Percentiles rank a stretch among this genome's conserved stretches.
Evolutionary conservation across 164 flowering plant species (phyloP).

Genomic region (Vitis rotundifolia): DNA sequence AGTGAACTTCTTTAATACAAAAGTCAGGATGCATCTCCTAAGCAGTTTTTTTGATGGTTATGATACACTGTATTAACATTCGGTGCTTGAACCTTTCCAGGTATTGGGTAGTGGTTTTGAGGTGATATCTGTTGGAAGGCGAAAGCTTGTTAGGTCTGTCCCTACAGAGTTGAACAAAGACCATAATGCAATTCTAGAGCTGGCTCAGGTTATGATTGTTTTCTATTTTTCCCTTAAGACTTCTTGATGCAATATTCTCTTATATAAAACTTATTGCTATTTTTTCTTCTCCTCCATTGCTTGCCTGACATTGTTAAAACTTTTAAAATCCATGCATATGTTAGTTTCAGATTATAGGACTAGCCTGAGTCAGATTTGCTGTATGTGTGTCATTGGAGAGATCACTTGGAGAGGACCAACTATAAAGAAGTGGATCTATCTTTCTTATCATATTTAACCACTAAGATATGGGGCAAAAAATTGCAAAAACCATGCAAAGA

Average conservation of each 20-base stretch:
- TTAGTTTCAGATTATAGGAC: too few species aligned
- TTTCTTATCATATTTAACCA: too few species aligned
- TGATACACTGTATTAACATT: slow-evolving; percentile 4
- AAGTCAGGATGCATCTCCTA: background rate
- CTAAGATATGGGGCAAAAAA: too few species aligned
- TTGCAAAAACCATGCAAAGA: too few species aligned
- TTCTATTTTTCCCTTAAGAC: background rate
- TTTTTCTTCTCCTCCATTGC: background rate
- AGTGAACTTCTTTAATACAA: background rate
- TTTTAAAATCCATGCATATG: too few species aligned
- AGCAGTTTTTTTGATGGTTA: background rate
- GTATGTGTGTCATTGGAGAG: too few species aligned
- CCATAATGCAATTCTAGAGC: slow-evolving; percentile 93
- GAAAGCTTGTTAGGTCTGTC: slow-evolving; percentile 88
- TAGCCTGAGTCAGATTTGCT: too few species aligned
- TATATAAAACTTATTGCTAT: background rate
- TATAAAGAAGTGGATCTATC: too few species aligned
- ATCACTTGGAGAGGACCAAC: too few species aligned
- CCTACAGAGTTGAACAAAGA: slow-evolving; percentile 97
- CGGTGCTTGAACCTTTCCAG: slow-evolving; percentile 31
- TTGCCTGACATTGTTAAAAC: background rate
- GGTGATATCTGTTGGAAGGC: slow-evolving; percentile 91
- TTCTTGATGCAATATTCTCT: background rate
- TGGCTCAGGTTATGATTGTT: slow-evolving; percentile 72
- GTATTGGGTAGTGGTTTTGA: slow-evolving; percentile 91